Base-by-base conservation (phyloP, 1,284 basidiomycete genomes). In the Papiliotrema laurentii region DNA sequence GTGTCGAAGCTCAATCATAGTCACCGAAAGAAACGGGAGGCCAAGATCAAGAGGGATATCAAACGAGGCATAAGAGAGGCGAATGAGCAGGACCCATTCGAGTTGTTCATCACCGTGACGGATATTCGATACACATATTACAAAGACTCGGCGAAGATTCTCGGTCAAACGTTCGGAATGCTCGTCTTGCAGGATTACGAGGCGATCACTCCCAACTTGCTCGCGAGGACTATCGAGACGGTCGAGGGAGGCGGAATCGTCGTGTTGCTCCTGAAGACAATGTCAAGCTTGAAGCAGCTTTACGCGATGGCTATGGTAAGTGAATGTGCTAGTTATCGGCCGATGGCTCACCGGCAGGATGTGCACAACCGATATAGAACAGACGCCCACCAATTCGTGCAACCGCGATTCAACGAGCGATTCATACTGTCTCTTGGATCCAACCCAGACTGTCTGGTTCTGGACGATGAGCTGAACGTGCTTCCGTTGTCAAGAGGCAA, bases 91-190 rank as follows among this genome's bases (percentile, higher is more conserved):
- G 85, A 90, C 69, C 94, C 96, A 1, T 98, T 99, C 66, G 96
- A 98, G 77, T 88, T 98, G 47, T 98, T 99, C 66, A 86, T 98
- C 22, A 88, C 89, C 3, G 91, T 97, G n/a, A 98, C 96, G 7
- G 94, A 99, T 71, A 97, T 99, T 52, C 85, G 94, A 55, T 98
- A 99, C 78, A 89, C 87, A 40, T 86, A 87, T 75, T 88, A 96
- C 78, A 96, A 94, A 71, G 92, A 97, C 66, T 91, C 90, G 0
- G 84, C 93, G 51, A 94, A 94, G 74, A 90, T 96, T 56, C 83
- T 98, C 27, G 96, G 96, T 64, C 89, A 97, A 69, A 98, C 96
- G 0, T 97, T 88, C 73, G 94, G 94, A 39, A 98, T 98, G 92
- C 85, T 91, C 56, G 83, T 98, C 7, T 77, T 99, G 49, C 96